Evolutionary conservation across 2,329 filamentous ascomycete genomes (phyloP).

Genomic region (Sarocladium brachiariae): DNA sequence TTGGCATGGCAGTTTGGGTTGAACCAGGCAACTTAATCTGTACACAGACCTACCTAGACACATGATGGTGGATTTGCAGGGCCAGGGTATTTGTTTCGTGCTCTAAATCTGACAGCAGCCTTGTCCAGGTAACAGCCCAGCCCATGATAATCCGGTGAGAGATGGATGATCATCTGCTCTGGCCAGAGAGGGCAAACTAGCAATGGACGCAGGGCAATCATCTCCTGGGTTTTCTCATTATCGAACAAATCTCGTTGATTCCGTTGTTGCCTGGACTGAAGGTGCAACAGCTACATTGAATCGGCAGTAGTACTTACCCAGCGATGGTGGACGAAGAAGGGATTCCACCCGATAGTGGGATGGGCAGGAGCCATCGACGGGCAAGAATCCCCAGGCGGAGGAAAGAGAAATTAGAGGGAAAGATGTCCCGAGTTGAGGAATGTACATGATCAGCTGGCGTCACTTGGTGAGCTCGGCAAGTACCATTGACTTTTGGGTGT

Average conservation of each 20-base stretch:
- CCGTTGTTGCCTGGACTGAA: background rate
- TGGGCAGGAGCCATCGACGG: background rate
- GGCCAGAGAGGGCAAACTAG: no score
- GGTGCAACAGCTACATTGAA: background rate
- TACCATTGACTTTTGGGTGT: background rate
- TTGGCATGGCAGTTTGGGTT: conserved; percentile 5
- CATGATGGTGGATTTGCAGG: no score
- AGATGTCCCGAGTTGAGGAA: background rate
- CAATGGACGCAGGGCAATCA: background rate
- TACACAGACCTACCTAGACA: background rate
- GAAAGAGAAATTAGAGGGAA: background rate
- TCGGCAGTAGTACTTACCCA: no score
- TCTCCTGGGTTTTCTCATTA: no score
- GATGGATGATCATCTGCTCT: no score
- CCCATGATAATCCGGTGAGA: no score
- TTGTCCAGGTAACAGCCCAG: background rate
- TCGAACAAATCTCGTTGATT: background rate
- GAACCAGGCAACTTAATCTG: conserved; percentile 1
- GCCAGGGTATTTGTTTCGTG: background rate
- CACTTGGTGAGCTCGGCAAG: background rate
- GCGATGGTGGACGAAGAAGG: background rate
- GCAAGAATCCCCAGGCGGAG: background rate
- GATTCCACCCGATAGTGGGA: background rate
- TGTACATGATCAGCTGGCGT: background rate
- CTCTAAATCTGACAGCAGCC: conserved; percentile 3